Percentiles rank a stretch among this genome's conserved stretches.
Evolutionary conservation across 2,329 filamentous ascomycete genomes (phyloP).

Genomic region (Colletotrichum destructivum): DNA sequence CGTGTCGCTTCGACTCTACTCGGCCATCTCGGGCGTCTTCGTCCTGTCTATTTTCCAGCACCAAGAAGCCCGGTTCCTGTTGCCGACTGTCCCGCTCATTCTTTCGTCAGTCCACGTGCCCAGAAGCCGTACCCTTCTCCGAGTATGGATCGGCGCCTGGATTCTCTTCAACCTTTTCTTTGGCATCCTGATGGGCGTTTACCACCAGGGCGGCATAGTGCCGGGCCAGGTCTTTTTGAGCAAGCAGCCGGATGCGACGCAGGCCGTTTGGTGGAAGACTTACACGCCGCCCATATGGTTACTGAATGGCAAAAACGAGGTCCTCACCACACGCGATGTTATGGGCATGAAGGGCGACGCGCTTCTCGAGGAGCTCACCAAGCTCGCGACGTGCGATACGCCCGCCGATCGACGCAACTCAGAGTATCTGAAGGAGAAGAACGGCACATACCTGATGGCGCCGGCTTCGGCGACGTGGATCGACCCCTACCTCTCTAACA

Average conservation of each 20-base stretch:
- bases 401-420: constrained; percentile 68
- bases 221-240: constrained; percentile 83
- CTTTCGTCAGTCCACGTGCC: constrained; percentile 81
- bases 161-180: constrained; percentile 78
- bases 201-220: constrained; percentile 85
- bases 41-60: constrained; percentile 83
- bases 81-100: constrained; percentile 83
- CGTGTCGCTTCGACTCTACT: constrained; percentile 75
- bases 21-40: constrained; percentile 80
- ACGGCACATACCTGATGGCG: constrained; percentile 80
- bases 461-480: constrained; percentile 81
- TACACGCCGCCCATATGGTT: constrained; percentile 88
- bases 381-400: constrained; percentile 74
- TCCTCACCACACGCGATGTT: constrained; percentile 79
- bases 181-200: constrained; percentile 83
- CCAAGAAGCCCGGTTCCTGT: constrained; percentile 84
- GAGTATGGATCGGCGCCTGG: constrained; percentile 75
- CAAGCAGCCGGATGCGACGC: constrained; percentile 76
- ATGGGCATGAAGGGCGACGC: constrained; percentile 78
- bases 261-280: constrained; percentile 88
- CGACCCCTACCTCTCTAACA: constrained; percentile 73
- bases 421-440: constrained; percentile 73
- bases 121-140: constrained; percentile 62
- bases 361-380: constrained; percentile 72
- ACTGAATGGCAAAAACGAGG: constrained; percentile 81